Base-by-base conservation (phyloP, 2,329 filamentous ascomycete genomes). In the Myotisia sp. region DNA sequence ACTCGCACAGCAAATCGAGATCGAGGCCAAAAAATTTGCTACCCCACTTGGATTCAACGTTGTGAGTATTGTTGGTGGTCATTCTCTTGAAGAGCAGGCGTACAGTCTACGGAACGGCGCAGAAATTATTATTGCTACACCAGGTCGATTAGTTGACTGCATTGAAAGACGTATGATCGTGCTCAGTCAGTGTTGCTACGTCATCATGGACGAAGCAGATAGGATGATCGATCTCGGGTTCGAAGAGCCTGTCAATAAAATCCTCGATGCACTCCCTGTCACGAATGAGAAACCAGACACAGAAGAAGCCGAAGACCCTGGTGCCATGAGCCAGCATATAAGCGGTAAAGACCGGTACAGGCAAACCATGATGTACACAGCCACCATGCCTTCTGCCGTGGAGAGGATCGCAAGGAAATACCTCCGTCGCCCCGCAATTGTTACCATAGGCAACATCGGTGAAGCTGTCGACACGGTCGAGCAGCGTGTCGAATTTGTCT, bases 301-400 rank as follows among this genome's bases (percentile, higher is more conserved):
- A 0, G 87, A 95, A 8, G 83, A 82, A 34, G 90, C 90, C 4
- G 90, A 98, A 56, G 73, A 95, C 51, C 67, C 81, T 0, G 65
- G 71, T 37, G 74, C 78, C n/a, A 95, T 95, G 87, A 78, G 76
- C 47, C 70, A 74, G 38, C 79, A 80, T 48, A 62, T 92, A 2
- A 76, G 77, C 34, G 74, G 74, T 12, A 74, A 75, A 45, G 79
- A 85, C 49, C 71, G 80, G 14, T 95, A 95, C 62, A 70, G 90
- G 39, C 87, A 98, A 58, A 98, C 90, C 0, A 98, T 98, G 90
- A 98, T 98, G 90, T 98, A 95, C 73, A 95, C 90, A 44, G 90
- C 90, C 34, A 98, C 90, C 18, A 98, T 98, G 90, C 86, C 90
- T 2, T 64, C 81, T 0, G 74, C 81, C 0, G 82, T 98, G 10